A percentile compares a stretch with the other conserved stretches of the same genome.
Conservation (phyloP, 768 basidiomycete species). For the Thelephora ganbajun region DNA sequence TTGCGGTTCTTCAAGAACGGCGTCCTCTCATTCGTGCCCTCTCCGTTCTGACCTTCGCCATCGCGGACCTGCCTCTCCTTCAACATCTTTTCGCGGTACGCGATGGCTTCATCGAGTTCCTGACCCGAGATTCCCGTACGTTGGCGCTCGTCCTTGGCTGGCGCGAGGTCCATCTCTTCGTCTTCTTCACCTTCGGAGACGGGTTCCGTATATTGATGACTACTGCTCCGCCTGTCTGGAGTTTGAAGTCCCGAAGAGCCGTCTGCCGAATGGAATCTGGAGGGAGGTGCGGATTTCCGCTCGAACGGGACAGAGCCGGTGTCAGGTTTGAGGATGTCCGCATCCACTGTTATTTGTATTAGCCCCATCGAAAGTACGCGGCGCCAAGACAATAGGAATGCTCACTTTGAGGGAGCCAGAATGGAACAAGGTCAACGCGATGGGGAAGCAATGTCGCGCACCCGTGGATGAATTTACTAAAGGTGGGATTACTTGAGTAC, state of each 20-base stretch:
- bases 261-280: conserved; percentile 13
- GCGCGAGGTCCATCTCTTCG: conserved; percentile 49
- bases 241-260: conserved; percentile 28
- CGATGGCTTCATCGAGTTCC: conserved; percentile 74
- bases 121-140: conserved; percentile 62
- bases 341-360: conserved; percentile 53
- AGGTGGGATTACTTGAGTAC: background rate
- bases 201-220: conserved; percentile 61
- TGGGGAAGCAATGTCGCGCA: conserved; percentile 87
- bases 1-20: conserved; percentile 22
- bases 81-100: conserved; percentile 72
- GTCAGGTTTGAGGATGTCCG: conserved; percentile 87
- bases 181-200: conserved; percentile 93
- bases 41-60: conserved; percentile 16
- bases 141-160: conserved; percentile 67
- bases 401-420: conserved; percentile 94
- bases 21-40: conserved; percentile 20
- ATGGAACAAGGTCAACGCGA: conserved; percentile 91
- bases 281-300: conserved; percentile 42
- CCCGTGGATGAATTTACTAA: conserved; percentile 89
- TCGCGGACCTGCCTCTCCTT: conserved; percentile 29
- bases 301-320: conserved; percentile 56
- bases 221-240: conserved; percentile 16
- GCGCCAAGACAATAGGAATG: background rate
- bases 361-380: background rate